Percentiles rank a stretch among this genome's conserved stretches.
These are phyloP conservation scores for Phytopythium mirpurense DNA, from an alignment of 352 stramenopile genomes.

Conservation along the genomic window DNA sequence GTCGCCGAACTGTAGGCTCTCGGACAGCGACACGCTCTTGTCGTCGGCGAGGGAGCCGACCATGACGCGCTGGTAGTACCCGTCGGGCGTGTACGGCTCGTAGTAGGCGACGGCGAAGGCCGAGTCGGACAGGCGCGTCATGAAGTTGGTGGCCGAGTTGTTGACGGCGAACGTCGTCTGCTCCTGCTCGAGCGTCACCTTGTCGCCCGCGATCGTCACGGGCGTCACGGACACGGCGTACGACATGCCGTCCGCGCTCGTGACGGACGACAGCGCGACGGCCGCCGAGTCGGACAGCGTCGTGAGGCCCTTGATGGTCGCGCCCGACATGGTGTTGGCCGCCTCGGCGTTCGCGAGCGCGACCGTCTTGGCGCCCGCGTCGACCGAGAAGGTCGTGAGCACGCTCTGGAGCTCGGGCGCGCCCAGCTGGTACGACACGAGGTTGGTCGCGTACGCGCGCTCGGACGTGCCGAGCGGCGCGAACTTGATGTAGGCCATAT, in stretches of 20 bases:
- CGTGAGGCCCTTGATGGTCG: constrained; percentile 51
- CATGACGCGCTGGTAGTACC: constrained; percentile 57
- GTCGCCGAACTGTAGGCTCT: constrained; percentile 58
- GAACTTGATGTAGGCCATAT: constrained; percentile 53
- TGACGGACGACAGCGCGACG: constrained; percentile 46
- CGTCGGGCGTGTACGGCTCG: constrained; percentile 45
- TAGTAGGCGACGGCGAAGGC: constrained; percentile 64
- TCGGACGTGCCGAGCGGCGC: constrained; percentile 44
- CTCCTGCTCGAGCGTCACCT: constrained; percentile 33
- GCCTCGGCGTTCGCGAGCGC: constrained; percentile 29
- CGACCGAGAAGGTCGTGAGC: constrained; percentile 43
- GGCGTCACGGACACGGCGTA: constrained; percentile 40
- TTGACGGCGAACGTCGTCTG: constrained; percentile 44
- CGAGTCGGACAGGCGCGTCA: constrained; percentile 57
- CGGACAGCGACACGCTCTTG: constrained; percentile 48
- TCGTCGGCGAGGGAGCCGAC: constrained; percentile 42
- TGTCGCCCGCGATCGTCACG: constrained; percentile 37
- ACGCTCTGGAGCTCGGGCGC: constrained; percentile 33
- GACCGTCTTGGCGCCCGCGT: constrained; percentile 40
- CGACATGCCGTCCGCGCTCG: constrained; percentile 29
- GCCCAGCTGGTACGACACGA: constrained; percentile 60
- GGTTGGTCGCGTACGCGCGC: constrained; percentile 34
- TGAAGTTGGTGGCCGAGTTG: constrained; percentile 60
- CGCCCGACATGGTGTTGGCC: constrained; percentile 43
- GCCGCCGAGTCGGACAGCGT: constrained; percentile 59